phyloP scores from a whole-genome alignment of 2,329 filamentous ascomycete genomes.

The Fusarium xyrophilum region DNA sequence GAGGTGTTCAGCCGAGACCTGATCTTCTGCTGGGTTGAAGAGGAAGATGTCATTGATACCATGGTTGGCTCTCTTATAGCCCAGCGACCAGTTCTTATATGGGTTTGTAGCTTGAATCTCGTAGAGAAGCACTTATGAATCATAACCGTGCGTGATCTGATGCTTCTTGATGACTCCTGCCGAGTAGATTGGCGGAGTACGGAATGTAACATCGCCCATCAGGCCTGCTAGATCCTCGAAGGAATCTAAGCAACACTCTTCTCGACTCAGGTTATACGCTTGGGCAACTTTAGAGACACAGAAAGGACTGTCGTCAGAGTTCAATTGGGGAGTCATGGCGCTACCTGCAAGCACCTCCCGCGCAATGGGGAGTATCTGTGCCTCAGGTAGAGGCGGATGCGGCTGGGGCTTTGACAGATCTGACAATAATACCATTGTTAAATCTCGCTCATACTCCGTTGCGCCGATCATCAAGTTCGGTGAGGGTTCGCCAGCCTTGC shows the following conservation, averaged over 20 bases:
- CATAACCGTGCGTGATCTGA: fast-evolving
- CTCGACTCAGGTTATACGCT: background rate
- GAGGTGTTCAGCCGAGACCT: background rate
- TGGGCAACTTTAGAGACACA: background rate
- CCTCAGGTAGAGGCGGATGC: background rate
- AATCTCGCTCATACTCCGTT: background rate
- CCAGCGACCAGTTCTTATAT: background rate
- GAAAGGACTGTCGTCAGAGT: background rate
- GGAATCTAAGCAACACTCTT: background rate
- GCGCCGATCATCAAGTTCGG: background rate
- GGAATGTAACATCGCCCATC: background rate
- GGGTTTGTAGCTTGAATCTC: background rate
- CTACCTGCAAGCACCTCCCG: background rate
- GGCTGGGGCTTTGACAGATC: background rate
- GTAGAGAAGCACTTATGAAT: background rate
- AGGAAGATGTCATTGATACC: background rate
- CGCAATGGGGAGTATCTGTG: background rate
- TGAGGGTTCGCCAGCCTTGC: background rate
- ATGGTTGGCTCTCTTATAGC: background rate
- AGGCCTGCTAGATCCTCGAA: background rate
- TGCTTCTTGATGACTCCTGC: background rate
- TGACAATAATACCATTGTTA: background rate
- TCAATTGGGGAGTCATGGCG: background rate
- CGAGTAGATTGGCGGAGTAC: background rate
- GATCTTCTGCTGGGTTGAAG: background rate